Evolutionary conservation across 306 rosid genomes (phyloP), one percentile per base, ranked within the genome.

Genomic region (Rubus idaeus): DNA sequence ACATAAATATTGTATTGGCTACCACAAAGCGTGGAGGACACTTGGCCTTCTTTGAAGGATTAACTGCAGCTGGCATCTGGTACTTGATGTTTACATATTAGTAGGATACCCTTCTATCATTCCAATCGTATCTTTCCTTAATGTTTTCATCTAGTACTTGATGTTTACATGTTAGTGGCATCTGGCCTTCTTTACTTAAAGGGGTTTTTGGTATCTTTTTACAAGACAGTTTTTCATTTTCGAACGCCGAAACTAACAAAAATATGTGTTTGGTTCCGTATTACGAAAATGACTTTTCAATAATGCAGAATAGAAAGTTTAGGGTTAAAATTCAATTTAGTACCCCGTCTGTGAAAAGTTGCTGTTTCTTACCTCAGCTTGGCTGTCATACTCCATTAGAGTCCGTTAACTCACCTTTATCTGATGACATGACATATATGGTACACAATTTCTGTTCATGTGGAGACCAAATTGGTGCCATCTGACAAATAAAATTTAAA

Each of bases 11-110:
- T 72, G 93, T 91, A 56, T 69, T 93, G 85, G 97, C 97, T 78
- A 89, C 97, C 60, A 46, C 79, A 56, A 85, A 84, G 83, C 98
- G 82, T 61, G 98, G 98, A 65, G 95, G 95, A 78, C 96, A 93
- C 84, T 84, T 93, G 70, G 90, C 91, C 9, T 93, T 89, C 85
- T 93, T 91, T 84, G 98, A 93, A 82, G 98, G 98, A 82, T 76
- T 93, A 49, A 84, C 93, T 69, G 98, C 87, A 76, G 77, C 90
- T 65, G n/a, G 90, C 86, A 80, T 93, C 57, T 93, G 97, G 96
- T 93, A 89, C 57, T 26, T 72, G 2, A 56, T 68, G 52, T 41
- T 40, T 69, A 4, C 40, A 16, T 69, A 26, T 66, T 62, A 56
- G 40, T 40, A 39, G 14, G 47, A 52, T 37, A 55, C 11, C 12